These are phyloP conservation scores for Stemphylium vesicarium DNA, from an alignment of 2,329 filamentous ascomycete species.

Conservation along the genomic window DNA sequence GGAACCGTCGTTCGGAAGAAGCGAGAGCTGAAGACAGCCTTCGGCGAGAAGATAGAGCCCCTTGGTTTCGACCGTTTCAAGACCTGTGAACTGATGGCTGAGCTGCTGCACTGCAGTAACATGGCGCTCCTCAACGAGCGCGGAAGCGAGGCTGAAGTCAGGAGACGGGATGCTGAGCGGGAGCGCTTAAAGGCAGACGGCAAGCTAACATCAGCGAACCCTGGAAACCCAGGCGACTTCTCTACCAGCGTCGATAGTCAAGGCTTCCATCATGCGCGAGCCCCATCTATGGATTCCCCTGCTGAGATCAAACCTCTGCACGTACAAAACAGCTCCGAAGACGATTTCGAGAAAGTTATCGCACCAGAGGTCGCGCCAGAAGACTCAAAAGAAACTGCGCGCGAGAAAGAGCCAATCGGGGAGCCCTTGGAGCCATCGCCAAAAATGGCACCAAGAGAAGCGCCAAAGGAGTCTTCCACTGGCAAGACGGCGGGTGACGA, in stretches of 20 bases:
- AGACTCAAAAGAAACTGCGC: conserved; percentile 58
- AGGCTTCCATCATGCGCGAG: conserved; percentile 58
- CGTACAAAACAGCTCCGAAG: conserved; percentile 80
- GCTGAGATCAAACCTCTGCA: conserved; percentile 75
- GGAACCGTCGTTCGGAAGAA: conserved; percentile 69
- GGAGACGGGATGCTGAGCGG: conserved; percentile 78
- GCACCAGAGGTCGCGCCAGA: conserved; percentile 73
- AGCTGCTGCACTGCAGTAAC: conserved; percentile 96
- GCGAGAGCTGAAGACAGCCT: conserved; percentile 81
- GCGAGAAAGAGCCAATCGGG: conserved; percentile 57
- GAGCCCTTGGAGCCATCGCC: conserved; percentile 47
- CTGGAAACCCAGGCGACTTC: conserved; percentile 63
- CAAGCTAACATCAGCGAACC: conserved; percentile 66
- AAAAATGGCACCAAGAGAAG: conserved; percentile 53
- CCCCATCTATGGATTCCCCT: conserved; percentile 58
- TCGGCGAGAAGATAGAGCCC: conserved; percentile 88
- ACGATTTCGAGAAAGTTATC: conserved; percentile 91
- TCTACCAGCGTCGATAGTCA: conserved; percentile 60
- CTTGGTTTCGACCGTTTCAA: conserved; percentile 98
- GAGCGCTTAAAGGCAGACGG: conserved; percentile 80
- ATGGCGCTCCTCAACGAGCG: conserved; percentile 95
- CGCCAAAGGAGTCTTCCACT: conserved; percentile 29
- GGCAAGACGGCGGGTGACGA: conserved; percentile 51
- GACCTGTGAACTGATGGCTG: conserved; percentile 98
- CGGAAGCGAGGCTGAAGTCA: conserved; percentile 87